A percentile compares a stretch with the other conserved stretches of the same genome.
These are phyloP conservation scores for Malus hybrid DNA, from an alignment of 331 rosid species.

Conservation along the genomic window DNA sequence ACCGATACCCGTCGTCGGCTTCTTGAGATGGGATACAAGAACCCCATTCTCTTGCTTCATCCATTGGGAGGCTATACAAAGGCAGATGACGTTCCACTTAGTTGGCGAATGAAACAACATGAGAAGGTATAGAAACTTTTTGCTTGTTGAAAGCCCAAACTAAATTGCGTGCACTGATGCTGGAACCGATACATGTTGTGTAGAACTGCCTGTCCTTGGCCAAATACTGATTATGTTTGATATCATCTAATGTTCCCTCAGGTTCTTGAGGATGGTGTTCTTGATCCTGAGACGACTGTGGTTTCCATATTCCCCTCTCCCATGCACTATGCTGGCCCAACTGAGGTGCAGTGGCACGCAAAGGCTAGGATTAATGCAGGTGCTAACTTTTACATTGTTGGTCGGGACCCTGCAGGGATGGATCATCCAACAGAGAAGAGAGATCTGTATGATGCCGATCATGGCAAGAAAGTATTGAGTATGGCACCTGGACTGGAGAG, in stretches of 20 bases:
- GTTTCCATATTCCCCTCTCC: constrained; percentile 99
- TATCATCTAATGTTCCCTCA: constrained; percentile 12
- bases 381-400: constrained; percentile 95
- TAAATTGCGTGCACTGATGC: not conserved
- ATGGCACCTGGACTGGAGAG: constrained; percentile 99
- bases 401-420: constrained; percentile 99
- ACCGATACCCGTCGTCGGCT: constrained; percentile 90
- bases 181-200: no score
- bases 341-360: constrained; percentile 99
- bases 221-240: not conserved
- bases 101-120: constrained; percentile 96
- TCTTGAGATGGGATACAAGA: constrained; percentile 95
- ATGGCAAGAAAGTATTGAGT: constrained; percentile 95
- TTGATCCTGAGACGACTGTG: constrained; percentile 99
- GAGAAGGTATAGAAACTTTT: constrained; percentile 53
- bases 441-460: constrained; percentile 94
- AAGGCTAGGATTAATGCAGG: constrained; percentile 99
- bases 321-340: constrained; percentile 98
- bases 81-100: constrained; percentile 96
- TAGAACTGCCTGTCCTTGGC: not conserved
- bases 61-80: constrained; percentile 96
- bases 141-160: not conserved
- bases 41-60: constrained; percentile 91
- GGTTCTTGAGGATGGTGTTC: constrained; percentile 99
- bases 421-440: constrained; percentile 84